Conservation (phyloP, 768 basidiomycete species). For the Pleurotus tuber-regium region DNA sequence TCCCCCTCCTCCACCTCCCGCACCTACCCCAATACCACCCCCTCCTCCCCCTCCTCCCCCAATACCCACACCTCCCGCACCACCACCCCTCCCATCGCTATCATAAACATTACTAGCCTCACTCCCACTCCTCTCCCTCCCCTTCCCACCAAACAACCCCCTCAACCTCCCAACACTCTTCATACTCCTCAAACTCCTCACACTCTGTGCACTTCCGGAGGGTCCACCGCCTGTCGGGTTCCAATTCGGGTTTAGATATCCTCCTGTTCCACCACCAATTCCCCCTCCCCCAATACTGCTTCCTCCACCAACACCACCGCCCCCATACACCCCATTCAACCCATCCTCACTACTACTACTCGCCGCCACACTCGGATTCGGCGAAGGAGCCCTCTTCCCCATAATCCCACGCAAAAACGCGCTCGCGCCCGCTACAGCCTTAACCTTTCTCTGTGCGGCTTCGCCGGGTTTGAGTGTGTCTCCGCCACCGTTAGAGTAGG, state of each 20-base stretch:
- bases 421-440: slow-evolving; percentile 5
- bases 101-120: slow-evolving; percentile 7
- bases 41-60: no score
- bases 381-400: slow-evolving; percentile 6
- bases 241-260: slow-evolving; percentile 1
- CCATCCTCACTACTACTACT: slow-evolving; percentile 9
- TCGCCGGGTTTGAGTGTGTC: slow-evolving; percentile 5
- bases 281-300: no score
- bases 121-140: slow-evolving; percentile 7
- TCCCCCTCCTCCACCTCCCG: no score
- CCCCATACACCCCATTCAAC: no score
- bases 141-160: neutral
- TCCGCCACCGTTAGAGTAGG: no score
- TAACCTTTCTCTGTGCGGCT: slow-evolving; percentile 4
- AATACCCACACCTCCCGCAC: no score
- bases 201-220: neutral
- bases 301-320: no score
- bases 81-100: no score
- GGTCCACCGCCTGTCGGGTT: neutral
- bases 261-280: no score
- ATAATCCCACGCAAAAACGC: slow-evolving; percentile 8
- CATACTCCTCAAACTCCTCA: slow-evolving; percentile 7
- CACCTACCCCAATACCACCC: no score
- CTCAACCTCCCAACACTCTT: slow-evolving; percentile 8
- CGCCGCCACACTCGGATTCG: slow-evolving; percentile 4